Percentiles rank a stretch among this genome's conserved stretches.
Evolutionary conservation across 2,329 filamentous ascomycete species (phyloP).

Genomic region (Cytospora paraplurivora): DNA sequence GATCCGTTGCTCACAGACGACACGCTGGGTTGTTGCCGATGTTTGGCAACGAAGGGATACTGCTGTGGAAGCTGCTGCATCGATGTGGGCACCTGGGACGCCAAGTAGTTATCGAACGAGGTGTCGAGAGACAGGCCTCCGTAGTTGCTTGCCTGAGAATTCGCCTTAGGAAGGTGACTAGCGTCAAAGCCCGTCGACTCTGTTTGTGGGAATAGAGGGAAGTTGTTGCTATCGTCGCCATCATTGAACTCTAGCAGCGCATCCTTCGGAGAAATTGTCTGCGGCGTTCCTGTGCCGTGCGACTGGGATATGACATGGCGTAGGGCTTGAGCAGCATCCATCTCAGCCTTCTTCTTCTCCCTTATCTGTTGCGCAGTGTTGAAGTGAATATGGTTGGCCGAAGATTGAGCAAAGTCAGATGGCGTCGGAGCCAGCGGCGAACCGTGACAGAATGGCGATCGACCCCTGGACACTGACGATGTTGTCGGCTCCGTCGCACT

Average conservation of each 20-base stretch:
- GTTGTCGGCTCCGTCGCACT: slow-evolving; percentile 57
- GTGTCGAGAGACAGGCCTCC: slow-evolving; percentile 31
- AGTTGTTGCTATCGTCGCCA: slow-evolving; percentile 66
- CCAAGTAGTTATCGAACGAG: slow-evolving; percentile 37
- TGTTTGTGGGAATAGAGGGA: slow-evolving; percentile 72
- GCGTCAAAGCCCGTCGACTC: slow-evolving; percentile 49
- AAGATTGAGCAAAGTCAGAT: slow-evolving; percentile 43
- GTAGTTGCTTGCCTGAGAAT: slow-evolving; percentile 33
- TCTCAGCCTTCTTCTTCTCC: slow-evolving; percentile 62
- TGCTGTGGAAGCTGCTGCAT: slow-evolving; percentile 50
- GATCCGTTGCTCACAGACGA: slow-evolving; percentile 38
- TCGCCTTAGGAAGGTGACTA: slow-evolving; percentile 43
- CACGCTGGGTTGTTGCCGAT: slow-evolving; percentile 41
- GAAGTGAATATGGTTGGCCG: slow-evolving; percentile 23
- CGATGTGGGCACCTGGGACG: slow-evolving; percentile 40
- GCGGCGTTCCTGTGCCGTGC: slow-evolving; percentile 57
- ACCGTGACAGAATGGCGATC: slow-evolving; percentile 79
- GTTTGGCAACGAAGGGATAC: slow-evolving; percentile 51
- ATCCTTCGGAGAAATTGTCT: slow-evolving; percentile 94
- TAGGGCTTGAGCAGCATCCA: slow-evolving; percentile 51
- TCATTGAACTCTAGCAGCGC: slow-evolving; percentile 85
- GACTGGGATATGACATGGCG: slow-evolving; percentile 45
- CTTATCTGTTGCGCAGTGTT: slow-evolving; percentile 42
- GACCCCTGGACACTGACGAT: slow-evolving; percentile 58
- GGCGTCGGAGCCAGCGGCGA: slow-evolving; percentile 60